A percentile compares a stretch with the other conserved stretches of the same genome.
phyloP scores from a whole-genome alignment of 805 yeast species.

The Barnettozyma californica region DNA sequence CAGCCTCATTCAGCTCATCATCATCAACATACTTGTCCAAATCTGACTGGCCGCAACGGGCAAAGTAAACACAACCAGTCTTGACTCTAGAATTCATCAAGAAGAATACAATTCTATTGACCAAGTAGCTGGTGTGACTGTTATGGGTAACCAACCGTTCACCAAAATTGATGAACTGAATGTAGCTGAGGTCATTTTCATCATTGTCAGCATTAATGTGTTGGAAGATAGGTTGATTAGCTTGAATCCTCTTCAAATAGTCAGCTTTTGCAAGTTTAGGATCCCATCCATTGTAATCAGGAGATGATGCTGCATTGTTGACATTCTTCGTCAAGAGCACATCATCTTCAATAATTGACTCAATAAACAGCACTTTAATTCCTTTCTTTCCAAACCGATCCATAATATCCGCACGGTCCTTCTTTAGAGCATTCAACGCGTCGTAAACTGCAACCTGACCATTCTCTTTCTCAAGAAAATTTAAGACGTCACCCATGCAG shows the following conservation, averaged over 20 bases:
- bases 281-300: constrained; percentile 79
- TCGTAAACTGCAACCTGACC: constrained; percentile 97
- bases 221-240: constrained; percentile 66
- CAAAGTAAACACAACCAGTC: constrained; percentile 87
- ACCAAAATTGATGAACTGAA: constrained; percentile 88
- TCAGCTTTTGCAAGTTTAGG: constrained; percentile 69
- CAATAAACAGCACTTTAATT: constrained; percentile 82
- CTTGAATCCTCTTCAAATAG: constrained; percentile 65
- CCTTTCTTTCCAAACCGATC: constrained; percentile 48
- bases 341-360: constrained; percentile 74
- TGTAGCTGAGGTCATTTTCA: constrained; percentile 58
- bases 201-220: constrained; percentile 46
- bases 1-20: constrained; percentile 75
- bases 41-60: constrained; percentile 60
- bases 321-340: constrained; percentile 68
- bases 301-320: constrained; percentile 78
- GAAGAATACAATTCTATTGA: constrained; percentile 86
- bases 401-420: constrained; percentile 57
- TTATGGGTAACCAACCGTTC: constrained; percentile 75
- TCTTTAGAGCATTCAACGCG: constrained; percentile 81
- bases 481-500: constrained; percentile 63
- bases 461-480: constrained; percentile 64
- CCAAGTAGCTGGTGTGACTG: constrained; percentile 81
- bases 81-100: constrained; percentile 87
- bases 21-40: constrained; percentile 61